These are phyloP conservation scores for Emergomyces africanus DNA, from an alignment of 2,329 filamentous ascomycete genomes.

Conservation along the genomic window DNA sequence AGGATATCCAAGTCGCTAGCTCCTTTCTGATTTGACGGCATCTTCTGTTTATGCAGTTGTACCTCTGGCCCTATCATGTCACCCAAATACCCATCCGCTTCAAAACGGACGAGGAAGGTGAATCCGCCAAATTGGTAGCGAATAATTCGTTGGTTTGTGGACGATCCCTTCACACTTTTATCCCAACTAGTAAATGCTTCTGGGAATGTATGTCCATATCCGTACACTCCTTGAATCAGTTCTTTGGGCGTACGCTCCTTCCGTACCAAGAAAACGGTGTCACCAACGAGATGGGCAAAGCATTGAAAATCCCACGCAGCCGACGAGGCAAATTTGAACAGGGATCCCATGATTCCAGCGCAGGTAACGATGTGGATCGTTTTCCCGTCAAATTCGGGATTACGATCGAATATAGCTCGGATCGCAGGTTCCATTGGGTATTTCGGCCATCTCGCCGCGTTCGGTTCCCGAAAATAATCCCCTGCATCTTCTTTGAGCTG, in stretches of 20 bases:
- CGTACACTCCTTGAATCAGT: conserved; percentile 41
- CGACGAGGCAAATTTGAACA: conserved; percentile 28
- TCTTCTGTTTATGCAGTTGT: background rate
- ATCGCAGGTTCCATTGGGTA: conserved; percentile 36
- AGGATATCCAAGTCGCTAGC: background rate
- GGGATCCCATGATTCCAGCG: conserved; percentile 47
- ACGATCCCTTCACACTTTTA: conserved; percentile 38
- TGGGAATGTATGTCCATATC: conserved; percentile 55
- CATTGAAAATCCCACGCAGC: conserved; percentile 2
- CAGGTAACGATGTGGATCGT: conserved; percentile 47
- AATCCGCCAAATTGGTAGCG: conserved; percentile 45
- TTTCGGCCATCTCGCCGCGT: conserved; percentile 21
- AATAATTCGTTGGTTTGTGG: conserved; percentile 50
- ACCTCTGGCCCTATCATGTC: conserved; percentile 14
- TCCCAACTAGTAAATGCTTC: conserved; percentile 55
- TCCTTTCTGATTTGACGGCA: background rate
- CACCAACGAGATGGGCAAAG: conserved; percentile 40
- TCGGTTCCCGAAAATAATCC: conserved; percentile 33
- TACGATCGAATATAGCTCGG: conserved; percentile 27
- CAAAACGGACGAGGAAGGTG: conserved; percentile 41
- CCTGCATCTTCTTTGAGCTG: conserved; percentile 33
- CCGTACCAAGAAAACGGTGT: conserved; percentile 51
- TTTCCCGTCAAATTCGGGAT: conserved; percentile 23
- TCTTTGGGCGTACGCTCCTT: conserved; percentile 49
- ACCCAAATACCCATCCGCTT: conserved; percentile 46